A percentile compares a stretch with the other conserved stretches of the same genome.
Conservation (phyloP, 2,329 filamentous ascomycete species). For the Calonectria montana region DNA sequence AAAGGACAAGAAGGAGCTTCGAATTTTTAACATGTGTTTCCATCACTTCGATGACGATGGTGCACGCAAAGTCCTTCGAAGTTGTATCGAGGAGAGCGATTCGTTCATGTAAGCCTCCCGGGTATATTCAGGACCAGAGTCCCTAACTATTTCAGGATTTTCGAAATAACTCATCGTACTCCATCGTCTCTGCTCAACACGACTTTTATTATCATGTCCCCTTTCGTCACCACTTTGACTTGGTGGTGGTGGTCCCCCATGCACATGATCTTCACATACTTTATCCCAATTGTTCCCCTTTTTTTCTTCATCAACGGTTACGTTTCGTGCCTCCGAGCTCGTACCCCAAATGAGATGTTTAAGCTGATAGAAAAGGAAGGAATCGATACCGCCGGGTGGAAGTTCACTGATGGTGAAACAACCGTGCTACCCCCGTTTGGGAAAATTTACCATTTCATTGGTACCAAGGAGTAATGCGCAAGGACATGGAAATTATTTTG, state of each 20-base stretch:
- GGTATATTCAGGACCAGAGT: fast-evolving
- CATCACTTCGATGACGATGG: conserved; percentile 38
- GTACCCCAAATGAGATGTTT: conserved; percentile 31
- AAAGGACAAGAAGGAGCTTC: conserved; percentile 34
- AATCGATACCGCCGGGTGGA: conserved; percentile 30
- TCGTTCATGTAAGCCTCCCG: conserved; percentile 29
- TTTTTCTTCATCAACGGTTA: conserved; percentile 40
- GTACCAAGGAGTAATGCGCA: conserved; percentile 20
- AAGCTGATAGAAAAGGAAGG: conserved; percentile 32
- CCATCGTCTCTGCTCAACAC: conserved; percentile 35
- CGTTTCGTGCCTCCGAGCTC: conserved; percentile 32
- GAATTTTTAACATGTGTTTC: conserved; percentile 40
- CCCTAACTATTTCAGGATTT: conserved; percentile 27
- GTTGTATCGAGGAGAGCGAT: conserved; percentile 34
- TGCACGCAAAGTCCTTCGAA: conserved; percentile 35
- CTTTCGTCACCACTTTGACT: conserved; percentile 32
- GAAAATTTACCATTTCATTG: conserved; percentile 36
- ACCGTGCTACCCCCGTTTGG: conserved; percentile 35
- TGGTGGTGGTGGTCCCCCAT: conserved; percentile 40
- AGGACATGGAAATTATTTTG: neutral
- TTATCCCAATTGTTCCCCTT: conserved; percentile 32
- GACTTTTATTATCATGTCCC: conserved; percentile 35
- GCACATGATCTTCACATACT: conserved; percentile 35
- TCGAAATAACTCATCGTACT: conserved; percentile 37
- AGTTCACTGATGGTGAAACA: conserved; percentile 33